Conservation (phyloP, 495 filamentous ascomycete genomes). For the Amniculicola lignicola region DNA sequence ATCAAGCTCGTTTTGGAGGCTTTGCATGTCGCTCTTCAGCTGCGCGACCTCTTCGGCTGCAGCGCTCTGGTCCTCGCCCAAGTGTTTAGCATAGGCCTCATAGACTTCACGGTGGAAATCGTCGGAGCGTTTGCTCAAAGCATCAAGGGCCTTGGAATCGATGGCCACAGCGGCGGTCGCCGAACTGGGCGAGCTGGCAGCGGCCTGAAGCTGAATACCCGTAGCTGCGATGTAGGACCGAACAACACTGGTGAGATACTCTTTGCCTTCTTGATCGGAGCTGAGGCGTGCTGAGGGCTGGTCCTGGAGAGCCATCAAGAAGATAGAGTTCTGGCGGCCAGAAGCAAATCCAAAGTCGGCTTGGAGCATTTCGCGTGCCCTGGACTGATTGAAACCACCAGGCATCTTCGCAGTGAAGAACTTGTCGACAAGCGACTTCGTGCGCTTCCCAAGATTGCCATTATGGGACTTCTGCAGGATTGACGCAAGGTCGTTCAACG, state of each 20-base stretch:
- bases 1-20: constrained; percentile 84
- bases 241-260: constrained; percentile 73
- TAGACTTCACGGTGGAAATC: constrained; percentile 19
- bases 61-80: constrained; percentile 2
- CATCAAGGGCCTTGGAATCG: constrained; percentile 21
- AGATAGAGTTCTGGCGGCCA: constrained; percentile 83
- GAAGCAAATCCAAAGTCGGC: constrained; percentile 82
- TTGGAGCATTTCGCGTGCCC: constrained; percentile 84
- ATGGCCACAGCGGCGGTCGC: background rate
- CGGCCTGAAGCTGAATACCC: constrained; percentile 81
- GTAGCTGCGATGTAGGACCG: constrained; percentile 82
- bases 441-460: constrained; percentile 91
- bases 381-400: constrained; percentile 93
- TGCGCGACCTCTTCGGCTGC: constrained; percentile 8
- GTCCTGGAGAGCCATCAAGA: constrained; percentile 82
- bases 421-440: constrained; percentile 82
- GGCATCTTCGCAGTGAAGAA: constrained; percentile 98
- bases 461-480: constrained; percentile 94
- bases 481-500: constrained; percentile 89
- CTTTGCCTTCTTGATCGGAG: constrained; percentile 82
- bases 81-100: constrained; percentile 14
- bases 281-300: constrained; percentile 85
- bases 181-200: background rate
- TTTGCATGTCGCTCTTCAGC: constrained; percentile 76
- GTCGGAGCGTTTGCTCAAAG: constrained; percentile 16